These are phyloP conservation scores for Phaeodactylum tricornutum DNA, from an alignment of 108 stramenopile species.

Conservation along the genomic window DNA sequence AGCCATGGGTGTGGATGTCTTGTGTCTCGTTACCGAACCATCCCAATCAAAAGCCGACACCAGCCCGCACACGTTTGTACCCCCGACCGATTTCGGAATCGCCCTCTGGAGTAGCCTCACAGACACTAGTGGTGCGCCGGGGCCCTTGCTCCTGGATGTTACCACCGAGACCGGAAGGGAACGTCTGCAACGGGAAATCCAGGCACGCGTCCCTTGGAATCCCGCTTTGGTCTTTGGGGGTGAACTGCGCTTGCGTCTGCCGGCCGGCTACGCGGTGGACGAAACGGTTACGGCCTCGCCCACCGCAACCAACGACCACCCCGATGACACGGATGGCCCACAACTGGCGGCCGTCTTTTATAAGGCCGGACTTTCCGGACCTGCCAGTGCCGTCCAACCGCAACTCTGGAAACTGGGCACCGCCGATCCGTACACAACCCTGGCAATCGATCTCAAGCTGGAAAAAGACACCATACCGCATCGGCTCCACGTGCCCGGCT, in stretches of 20 bases:
- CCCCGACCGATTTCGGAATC: slow-evolving; percentile 29
- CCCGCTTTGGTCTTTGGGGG: slow-evolving; percentile 20
- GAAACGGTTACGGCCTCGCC: slow-evolving; percentile 6
- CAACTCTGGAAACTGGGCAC: slow-evolving; percentile 29
- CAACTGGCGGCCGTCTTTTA: slow-evolving; percentile 20
- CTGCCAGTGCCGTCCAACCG: slow-evolving; percentile 10
- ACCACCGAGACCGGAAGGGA: slow-evolving; percentile 2
- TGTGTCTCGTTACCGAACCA: slow-evolving; percentile 9
- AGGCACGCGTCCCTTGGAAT: slow-evolving; percentile 15
- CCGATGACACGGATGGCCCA: not conserved
- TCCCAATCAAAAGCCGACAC: no score
- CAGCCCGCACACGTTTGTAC: not conserved
- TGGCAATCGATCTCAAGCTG: slow-evolving; percentile 28
- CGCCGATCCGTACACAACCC: slow-evolving; percentile 26
- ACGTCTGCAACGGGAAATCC: slow-evolving; percentile 18
- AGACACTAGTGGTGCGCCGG: slow-evolving; percentile 33
- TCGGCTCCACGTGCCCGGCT: slow-evolving; percentile 7
- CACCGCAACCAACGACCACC: no score
- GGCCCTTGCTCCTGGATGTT: slow-evolving; percentile 23
- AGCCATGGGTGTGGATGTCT: slow-evolving; percentile 37
- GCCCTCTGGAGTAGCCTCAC: slow-evolving; percentile 24
- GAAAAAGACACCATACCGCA: slow-evolving; percentile 2
- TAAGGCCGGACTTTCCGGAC: slow-evolving; percentile 26
- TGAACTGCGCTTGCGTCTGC: slow-evolving; percentile 26
- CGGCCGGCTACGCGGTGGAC: slow-evolving; percentile 34